Evolutionary conservation across 2,329 filamentous ascomycete genomes (phyloP).

Genomic region (Niveomyces coronatus): DNA sequence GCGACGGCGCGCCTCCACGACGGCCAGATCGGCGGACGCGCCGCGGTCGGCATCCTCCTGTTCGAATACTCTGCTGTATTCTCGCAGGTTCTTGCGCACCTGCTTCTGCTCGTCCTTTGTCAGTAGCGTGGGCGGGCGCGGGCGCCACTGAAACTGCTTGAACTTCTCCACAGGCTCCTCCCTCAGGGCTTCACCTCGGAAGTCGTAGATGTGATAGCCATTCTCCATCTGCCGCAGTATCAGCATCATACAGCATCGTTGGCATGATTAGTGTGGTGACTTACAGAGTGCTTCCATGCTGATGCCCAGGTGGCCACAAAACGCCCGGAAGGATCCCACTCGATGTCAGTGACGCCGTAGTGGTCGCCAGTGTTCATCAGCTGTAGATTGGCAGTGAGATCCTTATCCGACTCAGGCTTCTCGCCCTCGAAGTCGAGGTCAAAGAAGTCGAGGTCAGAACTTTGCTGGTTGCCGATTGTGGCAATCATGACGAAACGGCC

Average conservation of each 20-base stretch:
- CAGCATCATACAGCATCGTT: constrained; percentile 5
- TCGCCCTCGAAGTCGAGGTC: constrained; percentile 98
- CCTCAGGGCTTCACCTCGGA: constrained; percentile 77
- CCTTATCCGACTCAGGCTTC: constrained; percentile 86
- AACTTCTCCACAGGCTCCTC: constrained; percentile 94
- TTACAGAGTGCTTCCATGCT: constrained; percentile 90
- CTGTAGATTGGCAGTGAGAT: constrained; percentile 87
- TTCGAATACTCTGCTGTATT: constrained; percentile 91
- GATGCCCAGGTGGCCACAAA: constrained; percentile 91
- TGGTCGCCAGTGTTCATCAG: constrained; percentile 90
- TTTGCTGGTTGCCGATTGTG: constrained; percentile 85
- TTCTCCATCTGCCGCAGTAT: constrained; percentile 77
- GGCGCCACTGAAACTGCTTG: constrained; percentile 95
- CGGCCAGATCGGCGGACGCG: constrained; percentile 85
- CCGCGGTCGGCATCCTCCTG: constrained; percentile 90
- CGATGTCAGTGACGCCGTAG: constrained; percentile 94
- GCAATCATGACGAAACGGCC: constrained; percentile 92
- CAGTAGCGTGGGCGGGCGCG: constrained; percentile 81
- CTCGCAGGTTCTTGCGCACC: constrained; percentile 94
- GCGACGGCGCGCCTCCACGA: constrained; percentile 76
- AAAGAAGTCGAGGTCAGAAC: constrained; percentile 93
- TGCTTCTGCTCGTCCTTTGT: constrained; percentile 95
- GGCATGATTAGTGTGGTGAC: constrained; percentile 22
- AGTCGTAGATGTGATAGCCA: constrained; percentile 96
- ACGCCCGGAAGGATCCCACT: constrained; percentile 94